Evolutionary conservation across 2,329 filamentous ascomycete species (phyloP), one percentile per base, ranked within the genome.

Genomic region (Aspergillus novoparasiticus): DNA sequence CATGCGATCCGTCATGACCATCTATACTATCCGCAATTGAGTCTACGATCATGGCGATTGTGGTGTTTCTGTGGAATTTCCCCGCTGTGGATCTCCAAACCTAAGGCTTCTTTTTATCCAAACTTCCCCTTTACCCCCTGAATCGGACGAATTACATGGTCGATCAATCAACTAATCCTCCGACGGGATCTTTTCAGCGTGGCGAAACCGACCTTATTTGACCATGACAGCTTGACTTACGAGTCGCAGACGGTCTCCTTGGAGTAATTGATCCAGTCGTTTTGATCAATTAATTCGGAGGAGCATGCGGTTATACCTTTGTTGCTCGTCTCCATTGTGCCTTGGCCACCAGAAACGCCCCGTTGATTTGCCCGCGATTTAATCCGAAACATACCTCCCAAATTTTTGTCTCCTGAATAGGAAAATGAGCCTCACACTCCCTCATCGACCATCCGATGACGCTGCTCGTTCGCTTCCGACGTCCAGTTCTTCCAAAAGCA

Each of bases 391-490:
- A 53, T 57, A 34, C 36, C 36, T 48, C 32, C 32, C 36, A 55
- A 39, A 19, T 16, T 55, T 19, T 55, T 36, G 21, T 19, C 53
- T 21, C 59, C 36, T 28, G 43, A 57, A 51, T 32, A 58, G 43
- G 46, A 76, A 71, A 61, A 80, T 80, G 77, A 71, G 73, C 61
- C 73, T 72, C 53, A 71, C 72, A 26, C 67, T 81, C 36, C 75
- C 79, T 14, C 77, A 76, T 68, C 77, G 77, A 63, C 76, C 79
- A 34, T 76, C 79, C 19, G 78, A 78, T 60, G 76, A 76, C 63
- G 76, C 75, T 28, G 71, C 72, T 50, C 74, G 73, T 87, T 89
- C 71, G 79, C 87, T 36, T 81, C 85, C 12, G 64, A 68, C 58
- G 65, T 72, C 48, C 71, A 78, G 32, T 72, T 73, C 39, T 51